A percentile compares a stretch with the other conserved stretches of the same genome.
Conservation (phyloP, 768 basidiomycete genomes). For the Panus rudis region DNA sequence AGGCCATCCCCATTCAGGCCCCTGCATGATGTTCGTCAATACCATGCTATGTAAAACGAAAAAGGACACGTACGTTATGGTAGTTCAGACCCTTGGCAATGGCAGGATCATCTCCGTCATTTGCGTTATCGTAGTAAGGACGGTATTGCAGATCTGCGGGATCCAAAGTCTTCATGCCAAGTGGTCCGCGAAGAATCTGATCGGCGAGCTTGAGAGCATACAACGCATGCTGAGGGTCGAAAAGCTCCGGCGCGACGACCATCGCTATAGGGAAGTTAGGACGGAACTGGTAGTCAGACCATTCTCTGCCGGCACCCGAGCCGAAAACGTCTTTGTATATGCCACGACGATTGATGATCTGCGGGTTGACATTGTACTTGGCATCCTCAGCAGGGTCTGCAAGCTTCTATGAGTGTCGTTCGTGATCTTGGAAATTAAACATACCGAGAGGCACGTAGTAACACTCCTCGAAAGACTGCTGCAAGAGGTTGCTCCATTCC, state of each 20-base stretch:
- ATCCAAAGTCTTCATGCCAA: slow-evolving; percentile 97
- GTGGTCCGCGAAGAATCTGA: slow-evolving; percentile 70
- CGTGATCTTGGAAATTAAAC: slow-evolving; percentile 15
- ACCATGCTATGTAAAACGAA: slow-evolving; percentile 7
- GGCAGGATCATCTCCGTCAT: slow-evolving; percentile 77
- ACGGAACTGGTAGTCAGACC: slow-evolving; percentile 96
- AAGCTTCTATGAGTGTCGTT: neutral
- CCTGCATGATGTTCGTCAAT: slow-evolving; percentile 36
- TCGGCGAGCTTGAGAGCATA: slow-evolving; percentile 77
- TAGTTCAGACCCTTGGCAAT: slow-evolving; percentile 95
- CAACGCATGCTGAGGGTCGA: slow-evolving; percentile 74
- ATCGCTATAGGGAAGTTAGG: slow-evolving; percentile 94
- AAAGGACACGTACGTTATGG: slow-evolving; percentile 57
- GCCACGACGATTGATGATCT: slow-evolving; percentile 78
- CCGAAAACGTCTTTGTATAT: slow-evolving; percentile 99
- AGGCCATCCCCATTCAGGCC: slow-evolving; percentile 95
- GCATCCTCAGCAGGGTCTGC: slow-evolving; percentile 67
- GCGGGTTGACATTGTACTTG: slow-evolving; percentile 62
- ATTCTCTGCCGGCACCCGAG: slow-evolving; percentile 79
- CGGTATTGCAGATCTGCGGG: slow-evolving; percentile 84
- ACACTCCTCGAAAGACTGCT: slow-evolving; percentile 79
- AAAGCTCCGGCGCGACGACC: slow-evolving; percentile 94
- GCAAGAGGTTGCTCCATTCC: slow-evolving; percentile 84
- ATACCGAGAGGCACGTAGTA: slow-evolving; percentile 84
- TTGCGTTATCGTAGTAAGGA: slow-evolving; percentile 87